These are phyloP conservation scores for Mycena floridula DNA, from an alignment of 768 basidiomycete genomes.

Conservation along the genomic window DNA sequence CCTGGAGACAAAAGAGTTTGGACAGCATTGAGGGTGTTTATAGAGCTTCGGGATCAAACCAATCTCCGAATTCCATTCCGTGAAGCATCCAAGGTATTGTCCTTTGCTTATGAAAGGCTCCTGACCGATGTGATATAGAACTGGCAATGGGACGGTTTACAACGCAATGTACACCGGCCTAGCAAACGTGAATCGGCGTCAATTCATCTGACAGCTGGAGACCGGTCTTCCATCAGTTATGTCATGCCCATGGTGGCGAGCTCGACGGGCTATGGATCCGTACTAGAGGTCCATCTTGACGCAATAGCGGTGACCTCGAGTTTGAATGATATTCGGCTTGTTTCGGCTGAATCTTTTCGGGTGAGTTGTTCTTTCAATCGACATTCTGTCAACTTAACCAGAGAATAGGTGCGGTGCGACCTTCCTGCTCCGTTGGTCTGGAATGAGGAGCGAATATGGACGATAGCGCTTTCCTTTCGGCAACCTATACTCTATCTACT, in stretches of 20 bases:
- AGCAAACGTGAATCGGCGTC: constrained; percentile 61
- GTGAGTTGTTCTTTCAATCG: constrained; percentile 32
- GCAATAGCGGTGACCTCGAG: constrained; percentile 74
- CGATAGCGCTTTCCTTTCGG: constrained; percentile 62
- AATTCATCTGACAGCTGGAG: constrained; percentile 69
- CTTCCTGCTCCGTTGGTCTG: constrained; percentile 80
- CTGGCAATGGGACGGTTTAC: constrained; percentile 85
- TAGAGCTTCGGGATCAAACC: constrained; percentile 76
- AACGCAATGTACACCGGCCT: constrained; percentile 39
- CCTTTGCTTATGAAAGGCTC: neutral
- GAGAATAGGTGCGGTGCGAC: constrained; percentile 53
- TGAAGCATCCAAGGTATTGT: constrained; percentile 75
- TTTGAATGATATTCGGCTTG: constrained; percentile 79
- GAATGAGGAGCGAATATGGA: constrained; percentile 79
- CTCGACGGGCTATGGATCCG: constrained; percentile 69
- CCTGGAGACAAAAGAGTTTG: constrained; percentile 81
- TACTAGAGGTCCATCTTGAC: constrained; percentile 78
- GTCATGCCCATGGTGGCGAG: constrained; percentile 76
- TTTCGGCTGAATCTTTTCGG: constrained; percentile 72
- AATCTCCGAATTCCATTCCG: constrained; percentile 84
- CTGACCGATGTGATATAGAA: constrained; percentile 40
- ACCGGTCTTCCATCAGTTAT: constrained; percentile 83
- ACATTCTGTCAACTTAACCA: constrained; percentile 4
- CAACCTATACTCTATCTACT: constrained; percentile 73
- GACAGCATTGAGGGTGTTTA: constrained; percentile 73